Base-by-base conservation (phyloP, 768 basidiomycete genomes). In the Mycena capillaripes region DNA sequence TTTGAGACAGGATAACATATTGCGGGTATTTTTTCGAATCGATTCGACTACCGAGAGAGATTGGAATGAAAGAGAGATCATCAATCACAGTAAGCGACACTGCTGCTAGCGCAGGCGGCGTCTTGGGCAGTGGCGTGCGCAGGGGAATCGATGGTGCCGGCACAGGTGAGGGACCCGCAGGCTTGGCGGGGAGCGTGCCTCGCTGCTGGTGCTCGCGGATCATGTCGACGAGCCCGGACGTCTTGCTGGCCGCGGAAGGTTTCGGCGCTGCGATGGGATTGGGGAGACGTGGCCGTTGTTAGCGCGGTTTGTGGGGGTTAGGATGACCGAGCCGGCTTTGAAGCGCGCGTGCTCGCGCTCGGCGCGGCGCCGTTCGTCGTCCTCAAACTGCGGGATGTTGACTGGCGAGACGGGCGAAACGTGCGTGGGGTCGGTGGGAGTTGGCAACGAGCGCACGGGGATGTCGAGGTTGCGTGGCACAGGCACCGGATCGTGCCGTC, bases 181-280 rank as follows among this genome's bases (percentile, higher is more conserved):
- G 77, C 19, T 82, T 79, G 4, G 79, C 72, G n/a, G 78, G 71
- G 82, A 78, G 74, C 82, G 86, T 17, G 81, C 78, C 59, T 64
- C 85, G 88, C 76, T 87, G 89, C 84, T 90, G 93, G 29, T 83
- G 84, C 82, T 95, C 92, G 60, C 93, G 89, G 76, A 95, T 96
- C 93, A 96, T 93, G 80, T 95, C 93, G 75, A 95, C 95, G 60
- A 96, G 85, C 2, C 91, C 89, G 4, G 93, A 91, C 0, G 94
- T 94, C 82, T 91, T 93, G 83, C 90, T 91, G 21, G 84, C 81
- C 19, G 83, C 52, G 2, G 59, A 66, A 55, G 79, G 60, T 46
- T 77, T 81, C 36, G 76, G 75, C 25, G 58, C 38, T 17, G 59
- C 70, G 44, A 60, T 72, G 60, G 30, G 48, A 42, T n/a, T 11